Base-by-base conservation (phyloP, 2,329 filamentous ascomycete genomes). In the Fusarium beomiforme region DNA sequence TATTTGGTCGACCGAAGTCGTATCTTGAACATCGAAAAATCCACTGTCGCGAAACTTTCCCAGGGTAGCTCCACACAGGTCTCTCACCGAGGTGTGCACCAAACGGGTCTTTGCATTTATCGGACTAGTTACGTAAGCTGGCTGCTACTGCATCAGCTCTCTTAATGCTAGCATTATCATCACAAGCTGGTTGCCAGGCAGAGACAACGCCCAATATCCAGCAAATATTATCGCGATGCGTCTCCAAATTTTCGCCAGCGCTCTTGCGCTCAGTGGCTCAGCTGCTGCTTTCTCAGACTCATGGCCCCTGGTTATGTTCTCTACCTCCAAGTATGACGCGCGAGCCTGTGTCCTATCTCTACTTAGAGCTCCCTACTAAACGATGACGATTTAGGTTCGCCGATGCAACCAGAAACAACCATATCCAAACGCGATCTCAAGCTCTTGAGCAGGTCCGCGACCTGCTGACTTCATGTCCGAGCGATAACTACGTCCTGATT, bases 251-350 rank as follows among this genome's bases (percentile, higher is more conserved):
- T 77, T 86, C 77, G 81, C 84, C 66, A 80, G 85, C 73, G 78
- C 88, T 54, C 81, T 89, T 77, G 86, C 86, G 72, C 81, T 89
- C 76, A 85, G 88, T 73, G 86, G 88, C 66, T 85, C 86, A 26
- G 90, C 87, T 46, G 84, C 89, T 68, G 95, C 93, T 29, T 96
- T 97, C 80, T 90, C 89, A 70, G 92, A 97, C 81, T 94, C 95
- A 4, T 95, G 93, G 59, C 95, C 96, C 21, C 96, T 97, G 81
- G 88, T 97, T 79, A 84, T 98, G 73, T 91, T 97, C 80, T 98
- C 95, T 34, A 95, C 92, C 47, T 88, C 92, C 69, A 85, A 91
- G 95, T 97, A 91, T 77, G 91, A 67, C 59, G 68, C 60, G 61
- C 64, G 59, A 44, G 26, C 21, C 54, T 49, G 57, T 61, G 54